Conservation (phyloP, 164 flowering plant species). For the Aristolochia californica region DNA sequence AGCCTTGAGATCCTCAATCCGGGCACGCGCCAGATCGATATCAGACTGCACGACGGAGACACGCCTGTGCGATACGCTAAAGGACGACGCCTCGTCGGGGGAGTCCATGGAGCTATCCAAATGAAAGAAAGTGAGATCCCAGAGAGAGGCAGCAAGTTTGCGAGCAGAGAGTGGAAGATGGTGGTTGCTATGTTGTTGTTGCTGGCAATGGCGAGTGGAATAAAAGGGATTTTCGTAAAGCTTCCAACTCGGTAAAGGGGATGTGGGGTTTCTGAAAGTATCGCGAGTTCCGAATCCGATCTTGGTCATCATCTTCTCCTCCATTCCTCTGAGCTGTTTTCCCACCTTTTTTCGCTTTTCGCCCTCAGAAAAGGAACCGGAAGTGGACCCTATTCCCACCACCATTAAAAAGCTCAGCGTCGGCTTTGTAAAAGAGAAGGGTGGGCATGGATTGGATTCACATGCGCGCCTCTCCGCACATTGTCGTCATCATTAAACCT, state of each 20-base stretch:
- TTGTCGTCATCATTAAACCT: neutral
- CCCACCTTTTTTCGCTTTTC: neutral
- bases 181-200: neutral
- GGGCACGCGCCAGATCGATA: conserved; percentile 12
- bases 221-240: conserved; percentile 13
- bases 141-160: conserved; percentile 7
- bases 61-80: neutral
- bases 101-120: conserved; percentile 1
- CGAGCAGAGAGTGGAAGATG: conserved; percentile 4
- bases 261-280: neutral
- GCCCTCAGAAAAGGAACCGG: conserved; percentile 1
- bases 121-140: conserved; percentile 1
- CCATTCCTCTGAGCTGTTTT: conserved; percentile 4
- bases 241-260: conserved; percentile 13
- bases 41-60: conserved; percentile 5
- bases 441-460: neutral
- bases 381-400: conserved; percentile 3
- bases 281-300: neutral
- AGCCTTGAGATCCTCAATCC: conserved; percentile 10
- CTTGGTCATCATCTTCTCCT: conserved; percentile 9
- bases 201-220: neutral
- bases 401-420: neutral
- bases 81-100: neutral
- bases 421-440: neutral
- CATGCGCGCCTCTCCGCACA: neutral